Conservation (phyloP, 805 yeast genomes). For the Alloascoidea hylecoeti region DNA sequence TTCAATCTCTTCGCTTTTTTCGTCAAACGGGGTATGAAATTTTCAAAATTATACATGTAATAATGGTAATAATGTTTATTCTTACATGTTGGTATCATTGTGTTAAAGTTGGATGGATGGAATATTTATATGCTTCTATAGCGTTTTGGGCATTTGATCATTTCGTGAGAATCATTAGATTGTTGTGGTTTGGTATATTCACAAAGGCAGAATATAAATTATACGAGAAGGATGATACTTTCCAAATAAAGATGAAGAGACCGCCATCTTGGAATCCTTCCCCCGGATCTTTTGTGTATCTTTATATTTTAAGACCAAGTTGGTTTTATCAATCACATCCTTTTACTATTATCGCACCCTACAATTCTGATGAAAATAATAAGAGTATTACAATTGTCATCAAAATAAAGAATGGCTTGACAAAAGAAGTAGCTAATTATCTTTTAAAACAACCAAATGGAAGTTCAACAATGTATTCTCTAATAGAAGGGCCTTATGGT, state of each 20-base stretch:
- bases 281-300: conserved; percentile 44
- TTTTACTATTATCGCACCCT: conserved; percentile 27
- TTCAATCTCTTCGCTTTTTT: conserved; percentile 35
- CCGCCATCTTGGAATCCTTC: conserved; percentile 24
- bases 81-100: conserved; percentile 48
- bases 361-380: conserved; percentile 2
- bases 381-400: neutral
- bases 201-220: conserved; percentile 12
- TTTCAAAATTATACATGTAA: conserved; percentile 43
- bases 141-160: conserved; percentile 67
- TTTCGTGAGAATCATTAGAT: conserved; percentile 35
- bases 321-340: conserved; percentile 67
- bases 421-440: neutral
- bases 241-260: neutral
- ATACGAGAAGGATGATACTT: neutral
- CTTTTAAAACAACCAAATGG: neutral
- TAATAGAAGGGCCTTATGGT: conserved; percentile 67
- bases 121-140: conserved; percentile 35
- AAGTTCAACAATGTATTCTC: neutral
- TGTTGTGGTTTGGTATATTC: conserved; percentile 38
- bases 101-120: conserved; percentile 30
- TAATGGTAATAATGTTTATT: conserved; percentile 37
- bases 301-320: conserved; percentile 37
- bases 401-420: neutral
- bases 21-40: conserved; percentile 44